Percentiles rank a stretch among this genome's conserved stretches.
Evolutionary conservation across 1,284 basidiomycete species (phyloP).

Genomic region (Sporisorium sorghi): DNA sequence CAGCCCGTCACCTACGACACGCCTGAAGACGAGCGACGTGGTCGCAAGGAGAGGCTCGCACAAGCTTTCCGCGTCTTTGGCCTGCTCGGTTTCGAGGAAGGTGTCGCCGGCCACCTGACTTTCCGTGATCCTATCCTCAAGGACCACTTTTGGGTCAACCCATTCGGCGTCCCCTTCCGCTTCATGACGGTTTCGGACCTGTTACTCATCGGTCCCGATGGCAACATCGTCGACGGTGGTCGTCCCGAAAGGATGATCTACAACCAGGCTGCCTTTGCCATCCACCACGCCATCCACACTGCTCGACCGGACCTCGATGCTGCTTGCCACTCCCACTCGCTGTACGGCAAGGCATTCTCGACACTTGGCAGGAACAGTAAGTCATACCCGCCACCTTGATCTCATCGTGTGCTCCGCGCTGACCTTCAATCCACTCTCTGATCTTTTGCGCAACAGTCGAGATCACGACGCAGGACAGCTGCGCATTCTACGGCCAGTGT

Average conservation of each 20-base stretch:
- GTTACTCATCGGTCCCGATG: constrained; percentile 56
- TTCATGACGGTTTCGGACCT: constrained; percentile 57
- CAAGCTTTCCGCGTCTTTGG: constrained; percentile 74
- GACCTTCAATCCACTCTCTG: background rate
- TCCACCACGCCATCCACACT: constrained; percentile 75
- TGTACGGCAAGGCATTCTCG: constrained; percentile 75
- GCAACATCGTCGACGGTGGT: constrained; percentile 54
- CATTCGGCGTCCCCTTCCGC: constrained; percentile 57
- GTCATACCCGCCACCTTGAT: constrained; percentile 2
- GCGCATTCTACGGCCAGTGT: constrained; percentile 67
- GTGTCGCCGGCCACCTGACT: constrained; percentile 74
- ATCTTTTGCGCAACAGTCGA: constrained; percentile 64
- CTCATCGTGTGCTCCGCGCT: too few relatives aligned
- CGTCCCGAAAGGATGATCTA: constrained; percentile 55
- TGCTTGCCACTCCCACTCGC: constrained; percentile 77
- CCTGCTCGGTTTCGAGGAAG: constrained; percentile 75
- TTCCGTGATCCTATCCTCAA: constrained; percentile 74
- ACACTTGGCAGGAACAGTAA: constrained; percentile 74
- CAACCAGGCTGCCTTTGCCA: constrained; percentile 73
- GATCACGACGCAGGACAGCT: constrained; percentile 69
- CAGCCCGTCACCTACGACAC: constrained; percentile 69
- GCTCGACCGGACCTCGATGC: constrained; percentile 77
- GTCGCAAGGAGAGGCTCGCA: constrained; percentile 74
- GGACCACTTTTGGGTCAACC: constrained; percentile 73
- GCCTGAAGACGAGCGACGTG: constrained; percentile 72